A percentile compares a stretch with the other conserved stretches of the same genome.
Conservation (phyloP, 1,284 basidiomycete genomes). For the Pterula multifida region DNA sequence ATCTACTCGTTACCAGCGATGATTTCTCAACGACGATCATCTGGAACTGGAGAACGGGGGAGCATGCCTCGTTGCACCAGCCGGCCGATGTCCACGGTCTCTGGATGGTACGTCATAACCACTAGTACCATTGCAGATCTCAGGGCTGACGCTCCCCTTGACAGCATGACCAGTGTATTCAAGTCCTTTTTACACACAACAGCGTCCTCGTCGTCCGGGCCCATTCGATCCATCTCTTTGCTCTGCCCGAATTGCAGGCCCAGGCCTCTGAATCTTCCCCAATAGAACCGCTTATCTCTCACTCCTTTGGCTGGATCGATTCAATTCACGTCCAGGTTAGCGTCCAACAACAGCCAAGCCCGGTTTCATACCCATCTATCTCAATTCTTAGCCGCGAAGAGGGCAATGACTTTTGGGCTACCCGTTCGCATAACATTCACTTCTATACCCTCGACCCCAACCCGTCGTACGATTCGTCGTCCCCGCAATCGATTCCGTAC, state of each 20-base stretch:
- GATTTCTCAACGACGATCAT: constrained; percentile 35
- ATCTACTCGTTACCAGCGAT: constrained; percentile 40
- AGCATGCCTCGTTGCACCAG: constrained; percentile 33
- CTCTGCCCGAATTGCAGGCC: constrained; percentile 12
- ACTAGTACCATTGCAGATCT: no score
- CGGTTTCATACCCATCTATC: constrained; percentile 17
- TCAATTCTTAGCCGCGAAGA: constrained; percentile 42
- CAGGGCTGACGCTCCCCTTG: constrained; percentile 4
- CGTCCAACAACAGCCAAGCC: constrained; percentile 6
- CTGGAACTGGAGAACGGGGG: constrained; percentile 36
- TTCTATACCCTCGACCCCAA: constrained; percentile 31
- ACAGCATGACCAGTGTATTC: constrained; percentile 33
- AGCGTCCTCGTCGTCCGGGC: constrained; percentile 44
- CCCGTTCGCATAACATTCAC: constrained; percentile 33
- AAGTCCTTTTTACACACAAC: constrained; percentile 34
- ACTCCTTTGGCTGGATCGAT: constrained; percentile 56
- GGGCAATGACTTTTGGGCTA: constrained; percentile 46
- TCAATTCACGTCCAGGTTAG: constrained; percentile 30
- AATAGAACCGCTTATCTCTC: constrained; percentile 26
- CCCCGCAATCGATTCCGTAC: constrained; percentile 19
- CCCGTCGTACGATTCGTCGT: constrained; percentile 12
- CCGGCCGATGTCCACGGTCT: constrained; percentile 9
- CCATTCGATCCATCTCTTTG: constrained; percentile 43
- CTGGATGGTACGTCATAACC: constrained; percentile 10
- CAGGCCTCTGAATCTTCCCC: background rate